Percentiles rank a stretch among this genome's conserved stretches.
Evolutionary conservation across 2,329 filamentous ascomycete genomes (phyloP).

Genomic region (Colletotrichum camelliae): DNA sequence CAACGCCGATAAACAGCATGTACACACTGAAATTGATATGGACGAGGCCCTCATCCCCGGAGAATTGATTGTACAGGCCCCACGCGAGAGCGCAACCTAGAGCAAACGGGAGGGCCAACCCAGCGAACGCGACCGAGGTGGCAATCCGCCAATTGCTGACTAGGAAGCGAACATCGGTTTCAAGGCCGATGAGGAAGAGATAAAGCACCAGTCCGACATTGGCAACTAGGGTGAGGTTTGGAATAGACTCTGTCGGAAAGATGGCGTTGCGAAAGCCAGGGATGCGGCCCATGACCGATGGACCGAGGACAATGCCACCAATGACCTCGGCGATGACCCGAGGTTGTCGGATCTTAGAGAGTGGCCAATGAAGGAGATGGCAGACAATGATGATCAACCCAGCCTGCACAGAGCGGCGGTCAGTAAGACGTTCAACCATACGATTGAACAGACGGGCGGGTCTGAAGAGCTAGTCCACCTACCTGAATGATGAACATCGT

Average conservation of each 20-base stretch:
- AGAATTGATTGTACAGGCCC: slow-evolving; percentile 80
- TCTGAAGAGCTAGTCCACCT: background rate
- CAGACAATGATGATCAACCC: slow-evolving; percentile 55
- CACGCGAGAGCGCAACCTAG: slow-evolving; percentile 81
- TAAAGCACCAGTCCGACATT: slow-evolving; percentile 86
- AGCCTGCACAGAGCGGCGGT: slow-evolving; percentile 25
- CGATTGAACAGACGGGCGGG: background rate
- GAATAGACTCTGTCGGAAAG: slow-evolving; percentile 78
- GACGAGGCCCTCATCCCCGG: slow-evolving; percentile 41
- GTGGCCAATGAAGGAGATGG: slow-evolving; percentile 70
- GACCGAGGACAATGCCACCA: slow-evolving; percentile 83
- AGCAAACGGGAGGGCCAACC: slow-evolving; percentile 84
- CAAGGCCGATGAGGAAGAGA: slow-evolving; percentile 85
- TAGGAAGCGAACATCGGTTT: slow-evolving; percentile 82
- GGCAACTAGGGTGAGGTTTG: slow-evolving; percentile 77
- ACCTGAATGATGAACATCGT: slow-evolving; percentile 79
- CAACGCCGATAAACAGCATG: slow-evolving; percentile 83
- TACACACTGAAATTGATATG: slow-evolving; percentile 60
- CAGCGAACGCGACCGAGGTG: slow-evolving; percentile 76
- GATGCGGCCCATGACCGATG: slow-evolving; percentile 86
- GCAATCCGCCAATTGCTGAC: slow-evolving; percentile 82
- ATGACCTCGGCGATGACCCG: slow-evolving; percentile 86
- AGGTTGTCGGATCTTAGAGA: slow-evolving; percentile 79
- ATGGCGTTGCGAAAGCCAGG: slow-evolving; percentile 78
- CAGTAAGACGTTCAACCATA: background rate